Conservation (phyloP, 2,329 filamentous ascomycete genomes). For the Chaetothyriales sp. region DNA sequence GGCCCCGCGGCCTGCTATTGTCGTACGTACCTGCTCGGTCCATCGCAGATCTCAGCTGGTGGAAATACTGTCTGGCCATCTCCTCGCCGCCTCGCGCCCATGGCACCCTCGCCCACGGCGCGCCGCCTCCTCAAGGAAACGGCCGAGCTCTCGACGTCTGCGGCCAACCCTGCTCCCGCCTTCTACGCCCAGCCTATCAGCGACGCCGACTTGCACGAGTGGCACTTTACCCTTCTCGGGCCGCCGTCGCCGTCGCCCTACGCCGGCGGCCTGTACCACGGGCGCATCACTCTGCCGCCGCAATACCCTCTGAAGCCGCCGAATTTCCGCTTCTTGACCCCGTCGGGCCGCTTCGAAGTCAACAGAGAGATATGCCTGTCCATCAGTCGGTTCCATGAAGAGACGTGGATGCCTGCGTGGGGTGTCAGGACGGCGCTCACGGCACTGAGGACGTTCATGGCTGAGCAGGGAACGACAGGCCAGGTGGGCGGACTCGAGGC, state of each 20-base stretch:
- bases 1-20: no score
- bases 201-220: constrained; percentile 87
- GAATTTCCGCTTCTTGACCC: constrained; percentile 88
- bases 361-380: constrained; percentile 94
- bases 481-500: constrained; percentile 85
- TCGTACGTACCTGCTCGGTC: not conserved
- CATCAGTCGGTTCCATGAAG: constrained; percentile 90
- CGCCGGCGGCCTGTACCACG: constrained; percentile 77
- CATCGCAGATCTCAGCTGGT: not conserved
- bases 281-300: constrained; percentile 79
- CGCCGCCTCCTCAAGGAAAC: constrained; percentile 59
- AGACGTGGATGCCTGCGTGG: constrained; percentile 98
- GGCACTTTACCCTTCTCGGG: constrained; percentile 95
- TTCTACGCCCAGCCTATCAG: constrained; percentile 67
- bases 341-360: constrained; percentile 82
- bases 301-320: constrained; percentile 86
- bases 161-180: constrained; percentile 64
- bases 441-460: constrained; percentile 79
- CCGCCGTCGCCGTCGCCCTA: constrained; percentile 68
- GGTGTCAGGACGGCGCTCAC: constrained; percentile 78
- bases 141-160: constrained; percentile 61
- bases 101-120: constrained; percentile 24
- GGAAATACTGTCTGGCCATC: no score
- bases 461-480: constrained; percentile 62
- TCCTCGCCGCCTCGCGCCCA: constrained; percentile 1